Evolutionary conservation across 345 rosid species (phyloP), one percentile per base, ranked within the genome.

Genomic region (Stellera chamaejasme): DNA sequence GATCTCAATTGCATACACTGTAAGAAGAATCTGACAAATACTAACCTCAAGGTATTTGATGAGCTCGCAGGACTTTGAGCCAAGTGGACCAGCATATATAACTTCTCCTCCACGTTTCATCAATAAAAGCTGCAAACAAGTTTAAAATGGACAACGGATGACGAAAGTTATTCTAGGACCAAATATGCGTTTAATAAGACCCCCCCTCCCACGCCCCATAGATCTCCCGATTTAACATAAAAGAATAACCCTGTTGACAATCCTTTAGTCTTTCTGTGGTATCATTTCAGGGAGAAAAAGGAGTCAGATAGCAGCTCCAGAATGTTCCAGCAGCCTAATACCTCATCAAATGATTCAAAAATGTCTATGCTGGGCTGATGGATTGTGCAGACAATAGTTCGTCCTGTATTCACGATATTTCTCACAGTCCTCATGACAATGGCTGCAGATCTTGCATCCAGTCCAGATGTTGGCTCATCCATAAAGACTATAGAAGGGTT

Each of bases 381-480:
- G 60, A 89, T 89, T 14, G 99, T 93, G 81, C 99, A 93, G 47
- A 93, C 97, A 48, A 93, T 89, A 50, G 99, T 93, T 48, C 99
- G 73, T 16, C 97, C 99, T 0, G 99, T 93, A 69, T 89, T 89
- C 27, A 87, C 99, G 54, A 84, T 89, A 63, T 93, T 93, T 71
- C 97, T 93, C 48, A 93, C 99, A 60, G 99, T 93, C 75, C 99
- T 82, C 99, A 93, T 93, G 56, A 93, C 99, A 68, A 89, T 93
- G 57, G 99, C 99, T 46, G 99, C 99, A 67, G 97, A 79, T 59
- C 99, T 80, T 55, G 99, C 99, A 75, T 93, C 99, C 69, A 93
- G 69, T 39, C 99, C 96, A 36, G 99, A 86, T 2, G 99, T 93
- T 56, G 99, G 99, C 75, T 93, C 99, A 51, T 93, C 99, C 96